A percentile compares a stretch with the other conserved stretches of the same genome.
Conservation (phyloP, 1,139 yeast species). For the Suhomyces chickasaworum region DNA sequence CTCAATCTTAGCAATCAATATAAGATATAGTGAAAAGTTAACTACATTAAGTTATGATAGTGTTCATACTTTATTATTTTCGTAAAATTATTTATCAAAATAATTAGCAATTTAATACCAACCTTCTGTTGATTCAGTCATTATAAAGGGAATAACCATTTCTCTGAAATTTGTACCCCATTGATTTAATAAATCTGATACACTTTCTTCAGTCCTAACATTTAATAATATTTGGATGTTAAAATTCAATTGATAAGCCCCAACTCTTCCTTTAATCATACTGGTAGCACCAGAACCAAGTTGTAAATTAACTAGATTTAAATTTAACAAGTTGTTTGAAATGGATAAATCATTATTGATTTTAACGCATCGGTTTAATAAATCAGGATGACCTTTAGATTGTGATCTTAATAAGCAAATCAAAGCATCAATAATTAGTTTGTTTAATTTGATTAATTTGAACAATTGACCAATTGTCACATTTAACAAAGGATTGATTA, state of each 20-base stretch:
- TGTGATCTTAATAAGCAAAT: conserved; percentile 19
- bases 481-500: conserved; percentile 37
- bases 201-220: conserved; percentile 1
- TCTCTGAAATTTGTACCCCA: conserved; percentile 35
- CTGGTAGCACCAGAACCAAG: conserved; percentile 28
- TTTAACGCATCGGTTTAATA: conserved; percentile 33
- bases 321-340: conserved; percentile 36
- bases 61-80: neutral
- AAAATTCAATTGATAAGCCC: conserved; percentile 33
- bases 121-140: conserved; percentile 38
- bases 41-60: neutral
- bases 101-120: conserved; percentile 29
- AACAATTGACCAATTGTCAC: conserved; percentile 38
- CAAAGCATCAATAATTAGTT: conserved; percentile 38
- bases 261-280: conserved; percentile 30
- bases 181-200: conserved; percentile 20
- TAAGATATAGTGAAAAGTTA: neutral
- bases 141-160: conserved; percentile 33
- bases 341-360: conserved; percentile 43
- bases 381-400: conserved; percentile 25
- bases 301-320: conserved; percentile 25
- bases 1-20: neutral
- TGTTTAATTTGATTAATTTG: conserved; percentile 39
- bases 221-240: conserved; percentile 13
- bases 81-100: neutral